These are phyloP conservation scores for Alternaria angustiovoidea DNA, from an alignment of 2,329 filamentous ascomycete genomes.

Conservation along the genomic window DNA sequence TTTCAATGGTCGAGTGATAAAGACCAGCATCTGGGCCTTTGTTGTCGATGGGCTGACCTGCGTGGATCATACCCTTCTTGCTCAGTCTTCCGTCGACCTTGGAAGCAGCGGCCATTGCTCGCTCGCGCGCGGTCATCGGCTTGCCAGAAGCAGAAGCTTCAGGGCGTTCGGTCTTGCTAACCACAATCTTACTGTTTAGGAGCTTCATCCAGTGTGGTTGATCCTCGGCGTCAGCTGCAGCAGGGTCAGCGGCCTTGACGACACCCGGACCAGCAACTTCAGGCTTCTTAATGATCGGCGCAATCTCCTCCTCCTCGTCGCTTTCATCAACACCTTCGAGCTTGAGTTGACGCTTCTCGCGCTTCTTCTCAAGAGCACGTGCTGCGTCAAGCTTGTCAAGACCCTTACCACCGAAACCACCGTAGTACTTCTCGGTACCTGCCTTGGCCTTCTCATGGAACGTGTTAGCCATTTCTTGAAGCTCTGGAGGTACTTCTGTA, in stretches of 20 bases:
- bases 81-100: constrained; percentile 91
- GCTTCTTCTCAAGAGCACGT: constrained; percentile 83
- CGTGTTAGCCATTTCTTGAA: constrained; percentile 67
- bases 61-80: constrained; percentile 86
- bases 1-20: constrained; percentile 96
- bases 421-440: constrained; percentile 84
- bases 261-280: constrained; percentile 43
- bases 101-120: constrained; percentile 87
- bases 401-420: constrained; percentile 94
- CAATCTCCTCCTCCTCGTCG: constrained; percentile 76
- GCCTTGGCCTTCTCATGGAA: constrained; percentile 92
- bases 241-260: constrained; percentile 39
- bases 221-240: constrained; percentile 29
- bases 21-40: constrained; percentile 96
- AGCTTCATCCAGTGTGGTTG: constrained; percentile 43
- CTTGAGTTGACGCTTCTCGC: constrained; percentile 79
- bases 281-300: constrained; percentile 67
- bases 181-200: constrained; percentile 74
- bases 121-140: constrained; percentile 70
- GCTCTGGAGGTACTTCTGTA: constrained; percentile 77
- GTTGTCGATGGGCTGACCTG: constrained; percentile 96
- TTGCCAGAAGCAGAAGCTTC: constrained; percentile 61
- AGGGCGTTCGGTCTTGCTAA: constrained; percentile 72
- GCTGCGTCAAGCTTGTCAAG: constrained; percentile 91
- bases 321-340: constrained; percentile 89